Evolutionary conservation across 768 basidiomycete species (phyloP).

Genomic region (Mycena alexandri): DNA sequence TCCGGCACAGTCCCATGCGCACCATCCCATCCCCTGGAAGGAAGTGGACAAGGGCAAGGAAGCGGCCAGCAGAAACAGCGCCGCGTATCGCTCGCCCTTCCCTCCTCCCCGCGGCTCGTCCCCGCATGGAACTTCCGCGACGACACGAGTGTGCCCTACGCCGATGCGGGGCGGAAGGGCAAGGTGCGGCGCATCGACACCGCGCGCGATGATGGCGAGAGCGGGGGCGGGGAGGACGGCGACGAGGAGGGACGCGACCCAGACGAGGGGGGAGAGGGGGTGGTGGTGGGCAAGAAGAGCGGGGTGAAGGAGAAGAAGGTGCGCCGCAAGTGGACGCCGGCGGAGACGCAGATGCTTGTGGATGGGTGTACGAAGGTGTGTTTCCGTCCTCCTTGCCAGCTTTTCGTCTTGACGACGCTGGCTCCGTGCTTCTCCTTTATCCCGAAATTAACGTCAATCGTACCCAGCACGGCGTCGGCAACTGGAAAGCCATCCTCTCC

Average conservation of each 20-base stretch:
- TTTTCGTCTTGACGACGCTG: no score
- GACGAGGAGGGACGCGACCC: slow-evolving; percentile 38
- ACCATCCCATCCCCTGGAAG: no score
- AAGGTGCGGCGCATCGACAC: slow-evolving; percentile 70
- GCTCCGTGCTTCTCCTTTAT: background rate
- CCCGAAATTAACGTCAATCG: no score
- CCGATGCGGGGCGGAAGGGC: slow-evolving; percentile 63
- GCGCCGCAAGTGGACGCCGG: slow-evolving; percentile 86
- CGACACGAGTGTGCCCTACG: slow-evolving; percentile 66
- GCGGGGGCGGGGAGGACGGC: background rate
- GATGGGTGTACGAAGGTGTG: slow-evolving; percentile 79
- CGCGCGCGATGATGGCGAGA: slow-evolving; percentile 21
- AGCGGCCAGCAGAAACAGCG: slow-evolving; percentile 62
- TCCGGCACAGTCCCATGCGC: background rate
- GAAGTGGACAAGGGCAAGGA: no score
- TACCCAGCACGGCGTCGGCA: slow-evolving; percentile 91
- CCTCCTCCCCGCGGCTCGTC: slow-evolving; percentile 76
- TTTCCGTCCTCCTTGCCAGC: background rate
- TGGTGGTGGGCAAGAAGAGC: background rate
- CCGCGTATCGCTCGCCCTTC: slow-evolving; percentile 79
- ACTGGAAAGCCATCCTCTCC: slow-evolving; percentile 92
- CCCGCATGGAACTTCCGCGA: slow-evolving; percentile 80
- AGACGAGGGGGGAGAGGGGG: background rate
- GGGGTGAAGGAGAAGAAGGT: slow-evolving; percentile 74
- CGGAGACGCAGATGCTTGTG: slow-evolving; percentile 92